Conservation (phyloP, 1,284 basidiomycete genomes). For the Boletus semigastroideus region DNA sequence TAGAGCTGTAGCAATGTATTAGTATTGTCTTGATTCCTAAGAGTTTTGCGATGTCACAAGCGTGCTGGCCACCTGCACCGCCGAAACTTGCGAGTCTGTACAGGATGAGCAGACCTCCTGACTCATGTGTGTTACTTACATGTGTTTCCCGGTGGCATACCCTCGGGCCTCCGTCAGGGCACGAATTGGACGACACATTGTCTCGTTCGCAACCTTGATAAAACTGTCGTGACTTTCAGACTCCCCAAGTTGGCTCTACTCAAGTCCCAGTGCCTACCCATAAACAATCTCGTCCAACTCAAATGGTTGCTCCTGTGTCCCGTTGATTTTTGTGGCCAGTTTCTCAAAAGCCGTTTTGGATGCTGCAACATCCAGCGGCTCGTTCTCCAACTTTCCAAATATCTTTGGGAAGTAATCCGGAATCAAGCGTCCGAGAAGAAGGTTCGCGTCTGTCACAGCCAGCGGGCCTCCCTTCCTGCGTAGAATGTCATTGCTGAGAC, state of each 20-base stretch:
- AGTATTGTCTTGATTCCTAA: conserved; percentile 73
- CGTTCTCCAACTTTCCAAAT: conserved; percentile 75
- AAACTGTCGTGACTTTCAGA: conserved; percentile 50
- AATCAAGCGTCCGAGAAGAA: conserved; percentile 71
- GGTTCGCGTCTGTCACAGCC: conserved; percentile 75
- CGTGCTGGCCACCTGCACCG: conserved; percentile 81
- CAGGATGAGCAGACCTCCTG: background rate
- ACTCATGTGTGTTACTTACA: conserved; percentile 37
- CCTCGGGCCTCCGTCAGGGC: conserved; percentile 90
- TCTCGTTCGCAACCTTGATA: conserved; percentile 92
- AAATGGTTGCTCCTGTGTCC: conserved; percentile 53
- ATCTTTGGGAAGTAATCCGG: conserved; percentile 73
- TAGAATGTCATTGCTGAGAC: background rate
- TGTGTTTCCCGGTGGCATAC: conserved; percentile 80
- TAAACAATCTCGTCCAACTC: conserved; percentile 87
- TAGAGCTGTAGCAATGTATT: conserved; percentile 73
- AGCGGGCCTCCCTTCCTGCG: conserved; percentile 68
- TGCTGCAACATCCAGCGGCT: conserved; percentile 62
- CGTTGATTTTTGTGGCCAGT: conserved; percentile 36
- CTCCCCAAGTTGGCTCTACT: background rate
- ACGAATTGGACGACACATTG: conserved; percentile 91
- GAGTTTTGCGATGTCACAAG: conserved; percentile 69
- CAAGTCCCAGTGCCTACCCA: conserved; percentile 48
- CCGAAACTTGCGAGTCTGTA: conserved; percentile 77
- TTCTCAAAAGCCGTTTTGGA: conserved; percentile 37